Base-by-base conservation (phyloP, 805 yeast species). In the Candida krabiensis region DNA sequence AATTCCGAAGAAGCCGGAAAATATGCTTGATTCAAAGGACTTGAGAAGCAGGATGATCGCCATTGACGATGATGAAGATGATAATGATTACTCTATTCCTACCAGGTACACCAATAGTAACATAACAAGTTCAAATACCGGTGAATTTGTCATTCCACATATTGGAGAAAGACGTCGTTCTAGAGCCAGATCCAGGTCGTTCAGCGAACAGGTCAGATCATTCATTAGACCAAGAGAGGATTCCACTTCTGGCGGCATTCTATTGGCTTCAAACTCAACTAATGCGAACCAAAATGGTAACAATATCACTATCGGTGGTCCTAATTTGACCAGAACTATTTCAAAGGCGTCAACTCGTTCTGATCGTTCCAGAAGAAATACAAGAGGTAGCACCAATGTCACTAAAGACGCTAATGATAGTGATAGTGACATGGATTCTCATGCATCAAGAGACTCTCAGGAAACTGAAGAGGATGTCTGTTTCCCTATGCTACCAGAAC, bases 381-480 rank as follows among this genome's bases (percentile, higher is more conserved):
- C 30, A 19, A 40, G 49, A 15, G 44, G 41, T 9, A 45, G 43
- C 26, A 40, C 49, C 33, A 17, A 41, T 17, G 35, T 23, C 13
- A 37, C 39, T 22, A 50, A 44, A 9, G 43, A 43, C 4, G 44
- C 58, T 4, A 40, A 41, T 26, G 65, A 63, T 11, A 61, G 66
- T 28, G 88, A 82, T 52, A 75, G 80, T 43, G 91, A 84, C 47
- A 74, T 72, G 15, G 83, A 77, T 50, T 83, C 90, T 2, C 86
- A 79, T 50, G 85, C 81, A 2, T 83, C 91, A 8, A 71, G 88
- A 47, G 79, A 81, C 14, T 81, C 90, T 4, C 95, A 86, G 51
- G 96, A 89, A 56, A 88, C 96, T 0, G 98, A 91, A 55, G 96
- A 88, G 58, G 98, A 91, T 73, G 99, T 91, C 30, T 91, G 98